Evolutionary conservation across 163 green algal species (phyloP), one percentile per base, ranked within the genome.

Genomic region (Scenedesmus sp.): DNA sequence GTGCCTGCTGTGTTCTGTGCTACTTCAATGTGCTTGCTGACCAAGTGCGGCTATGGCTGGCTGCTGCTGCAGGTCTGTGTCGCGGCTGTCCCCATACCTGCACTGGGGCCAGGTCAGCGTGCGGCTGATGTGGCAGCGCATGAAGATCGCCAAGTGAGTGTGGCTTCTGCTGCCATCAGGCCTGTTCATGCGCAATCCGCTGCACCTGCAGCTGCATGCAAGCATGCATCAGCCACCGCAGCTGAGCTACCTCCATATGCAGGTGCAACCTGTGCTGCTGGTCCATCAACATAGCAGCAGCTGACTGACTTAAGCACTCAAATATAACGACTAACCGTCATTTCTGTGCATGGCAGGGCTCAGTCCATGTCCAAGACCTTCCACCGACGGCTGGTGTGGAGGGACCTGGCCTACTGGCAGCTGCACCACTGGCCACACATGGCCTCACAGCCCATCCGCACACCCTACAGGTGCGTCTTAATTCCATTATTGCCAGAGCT

Each of bases 391-490:
- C 91, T 98, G 55, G 85, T 96, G 8, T 97, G 96, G 95, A 89
- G 97, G 0, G 97, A 98, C 84, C 92, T 98, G 54, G 95, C 96
- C 5, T 98, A 98, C 94, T 98, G 97, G 97, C 96, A 97, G 95
- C 94, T 98, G 76, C 86, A 96, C 82, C 95, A 97, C 90, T 98
- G 94, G 94, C 96, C 96, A 12, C 18, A 83, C 60, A 95, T 98
- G 93, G n/a, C 92, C 6, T 82, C 26, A 4, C 57, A 95, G 55
- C 95, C 95, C 81, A 96, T 97, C 13, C 92, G 96, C 3, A 2
- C 70, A 1, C 34, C 56, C 34, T 96, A 97, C 82, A 86, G 73
- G 87, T 60, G 12, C 52, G 85, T 6, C 7, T 18, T 60, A 59
- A 59, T 20, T 64, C 12, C 79, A 23, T 59, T 16, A 46, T 18